Evolutionary conservation across 228 moss, liverwort and hornwort genomes (phyloP).

Genomic region (Sphagnum magellanicum): DNA sequence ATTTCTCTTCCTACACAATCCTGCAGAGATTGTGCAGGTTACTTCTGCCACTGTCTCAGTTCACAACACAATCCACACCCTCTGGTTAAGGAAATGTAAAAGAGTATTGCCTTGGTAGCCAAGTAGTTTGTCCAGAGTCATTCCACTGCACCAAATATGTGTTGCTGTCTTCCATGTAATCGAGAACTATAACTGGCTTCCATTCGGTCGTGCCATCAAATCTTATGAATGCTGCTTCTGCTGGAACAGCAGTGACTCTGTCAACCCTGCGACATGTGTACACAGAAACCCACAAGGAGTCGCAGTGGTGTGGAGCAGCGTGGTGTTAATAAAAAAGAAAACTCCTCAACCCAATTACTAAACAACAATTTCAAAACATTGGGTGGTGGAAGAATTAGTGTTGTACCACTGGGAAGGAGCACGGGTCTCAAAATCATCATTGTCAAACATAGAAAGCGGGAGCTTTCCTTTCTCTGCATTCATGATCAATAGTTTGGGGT

Average conservation of each 20-base stretch:
- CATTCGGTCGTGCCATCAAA: slow-evolving; percentile 50
- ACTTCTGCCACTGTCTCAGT: neutral
- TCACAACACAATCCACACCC: neutral
- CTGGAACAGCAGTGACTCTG: slow-evolving; percentile 47
- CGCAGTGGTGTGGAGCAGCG: too few relatives aligned
- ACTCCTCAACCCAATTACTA: too few relatives aligned
- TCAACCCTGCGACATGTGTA: slow-evolving; percentile 42
- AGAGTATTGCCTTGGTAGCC: slow-evolving; percentile 60
- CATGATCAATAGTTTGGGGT: slow-evolving; percentile 37
- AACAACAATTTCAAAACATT: too few relatives aligned
- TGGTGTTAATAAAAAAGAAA: too few relatives aligned
- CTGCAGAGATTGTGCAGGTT: too few relatives aligned
- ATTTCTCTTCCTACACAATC: too few relatives aligned
- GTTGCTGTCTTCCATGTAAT: slow-evolving; percentile 47
- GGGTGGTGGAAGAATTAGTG: too few relatives aligned
- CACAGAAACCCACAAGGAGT: neutral
- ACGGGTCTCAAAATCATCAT: slow-evolving; percentile 57
- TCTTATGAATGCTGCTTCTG: slow-evolving; percentile 45
- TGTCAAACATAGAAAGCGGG: slow-evolving; percentile 48
- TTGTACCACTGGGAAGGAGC: slow-evolving; percentile 53
- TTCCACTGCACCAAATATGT: slow-evolving; percentile 72
- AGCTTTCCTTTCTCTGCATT: slow-evolving; percentile 45
- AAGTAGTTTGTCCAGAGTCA: slow-evolving; percentile 56
- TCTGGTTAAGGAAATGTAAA: neutral
- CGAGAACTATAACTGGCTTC: slow-evolving; percentile 47